Conservation (phyloP, 2,329 filamentous ascomycete genomes). For the Leptographium galeiforme region DNA sequence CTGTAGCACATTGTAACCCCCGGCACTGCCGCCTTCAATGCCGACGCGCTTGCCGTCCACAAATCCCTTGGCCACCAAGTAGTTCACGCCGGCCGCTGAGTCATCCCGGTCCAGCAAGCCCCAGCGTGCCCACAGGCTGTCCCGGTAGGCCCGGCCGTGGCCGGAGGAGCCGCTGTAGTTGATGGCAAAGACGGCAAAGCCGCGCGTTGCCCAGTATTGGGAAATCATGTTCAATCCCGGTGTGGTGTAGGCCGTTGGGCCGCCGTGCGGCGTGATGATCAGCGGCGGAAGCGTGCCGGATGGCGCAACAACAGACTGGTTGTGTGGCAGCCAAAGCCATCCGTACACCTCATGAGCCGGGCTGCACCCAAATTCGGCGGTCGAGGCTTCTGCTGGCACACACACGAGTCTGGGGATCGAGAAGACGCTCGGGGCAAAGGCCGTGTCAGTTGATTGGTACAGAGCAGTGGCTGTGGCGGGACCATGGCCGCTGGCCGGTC, state of each 20-base stretch:
- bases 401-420: conserved; percentile 21
- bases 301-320: conserved; percentile 26
- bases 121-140: conserved; percentile 34
- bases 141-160: conserved; percentile 35
- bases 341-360: conserved; percentile 24
- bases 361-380: conserved; percentile 1
- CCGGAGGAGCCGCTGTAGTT: conserved; percentile 40
- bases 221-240: conserved; percentile 28
- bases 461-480: conserved; percentile 10
- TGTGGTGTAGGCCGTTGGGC: conserved; percentile 30
- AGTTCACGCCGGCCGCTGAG: conserved; percentile 29
- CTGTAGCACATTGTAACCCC: conserved; percentile 40
- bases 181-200: conserved; percentile 35
- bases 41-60: conserved; percentile 5
- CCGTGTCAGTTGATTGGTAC: conserved; percentile 20
- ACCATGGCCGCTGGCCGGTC: conserved; percentile 6
- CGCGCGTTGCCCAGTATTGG: conserved; percentile 41
- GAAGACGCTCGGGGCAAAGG: conserved; percentile 18
- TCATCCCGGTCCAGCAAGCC: conserved; percentile 38
- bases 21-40: conserved; percentile 30
- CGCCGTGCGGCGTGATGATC: conserved; percentile 37
- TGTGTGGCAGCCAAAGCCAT: conserved; percentile 35
- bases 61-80: conserved; percentile 20
- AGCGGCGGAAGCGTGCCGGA: conserved; percentile 29
- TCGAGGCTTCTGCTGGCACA: conserved; percentile 2